Conservation (phyloP, 768 basidiomycete genomes). For the Mycena rebaudengoi region DNA sequence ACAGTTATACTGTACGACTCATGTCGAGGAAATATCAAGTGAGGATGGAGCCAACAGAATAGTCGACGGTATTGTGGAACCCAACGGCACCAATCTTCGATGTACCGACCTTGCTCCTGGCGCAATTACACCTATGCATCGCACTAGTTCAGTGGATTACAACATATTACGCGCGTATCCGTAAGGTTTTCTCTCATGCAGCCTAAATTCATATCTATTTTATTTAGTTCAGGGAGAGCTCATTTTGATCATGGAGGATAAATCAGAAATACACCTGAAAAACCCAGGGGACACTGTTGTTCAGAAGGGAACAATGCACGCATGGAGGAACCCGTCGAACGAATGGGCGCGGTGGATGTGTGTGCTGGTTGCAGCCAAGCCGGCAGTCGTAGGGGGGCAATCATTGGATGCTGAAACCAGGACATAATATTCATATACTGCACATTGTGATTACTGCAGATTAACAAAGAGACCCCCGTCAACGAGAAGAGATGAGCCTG, state of each 20-base stretch:
- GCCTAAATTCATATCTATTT: neutral
- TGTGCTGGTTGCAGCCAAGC: conserved; percentile 62
- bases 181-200: neutral
- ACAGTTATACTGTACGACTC: neutral
- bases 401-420: conserved; percentile 41
- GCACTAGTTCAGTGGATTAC: conserved; percentile 68
- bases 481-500: conserved; percentile 69
- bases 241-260: conserved; percentile 64
- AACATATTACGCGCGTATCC: conserved; percentile 60
- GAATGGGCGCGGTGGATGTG: conserved; percentile 62
- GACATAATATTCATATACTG: conserved; percentile 1
- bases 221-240: conserved; percentile 61
- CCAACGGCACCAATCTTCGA: conserved; percentile 55
- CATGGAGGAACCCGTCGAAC: conserved; percentile 66
- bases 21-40: conserved; percentile 36
- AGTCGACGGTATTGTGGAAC: conserved; percentile 52
- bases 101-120: conserved; percentile 67
- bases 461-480: conserved; percentile 83
- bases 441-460: conserved; percentile 55
- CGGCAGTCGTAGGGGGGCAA: conserved; percentile 56
- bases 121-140: conserved; percentile 55
- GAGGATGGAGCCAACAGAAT: conserved; percentile 58
- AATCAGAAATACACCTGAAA: conserved; percentile 58
- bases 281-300: conserved; percentile 65
- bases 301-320: conserved; percentile 67